These are phyloP conservation scores for Emergomyces orientalis DNA, from an alignment of 2,329 filamentous ascomycete genomes.

Conservation along the genomic window DNA sequence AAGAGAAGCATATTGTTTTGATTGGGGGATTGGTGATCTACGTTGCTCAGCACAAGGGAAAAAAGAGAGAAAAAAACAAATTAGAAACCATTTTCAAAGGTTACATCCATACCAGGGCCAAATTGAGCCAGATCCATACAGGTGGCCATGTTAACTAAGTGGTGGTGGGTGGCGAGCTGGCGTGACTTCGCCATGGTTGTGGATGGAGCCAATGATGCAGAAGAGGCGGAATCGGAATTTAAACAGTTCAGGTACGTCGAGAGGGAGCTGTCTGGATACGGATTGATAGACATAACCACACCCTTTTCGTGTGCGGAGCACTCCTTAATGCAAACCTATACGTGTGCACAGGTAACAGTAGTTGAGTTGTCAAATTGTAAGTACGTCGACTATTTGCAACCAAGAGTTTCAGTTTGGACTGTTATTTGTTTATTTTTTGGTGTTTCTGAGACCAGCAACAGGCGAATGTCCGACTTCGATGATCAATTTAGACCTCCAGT, in stretches of 20 bases:
- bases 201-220: neutral
- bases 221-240: neutral
- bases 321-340: neutral
- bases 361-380: neutral
- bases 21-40: neutral
- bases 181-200: neutral
- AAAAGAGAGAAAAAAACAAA: neutral
- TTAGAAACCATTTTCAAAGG: neutral
- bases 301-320: neutral
- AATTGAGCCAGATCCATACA: neutral
- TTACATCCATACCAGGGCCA: neutral
- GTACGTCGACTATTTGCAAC: neutral
- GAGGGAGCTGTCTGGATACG: neutral
- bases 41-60: no score
- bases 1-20: neutral
- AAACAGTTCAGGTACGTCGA: neutral
- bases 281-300: neutral
- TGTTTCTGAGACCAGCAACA: neutral
- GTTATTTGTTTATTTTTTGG: conserved; percentile 4
- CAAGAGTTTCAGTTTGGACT: conserved; percentile 4
- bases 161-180: neutral
- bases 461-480: neutral
- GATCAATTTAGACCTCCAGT: neutral
- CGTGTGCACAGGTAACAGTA: neutral
- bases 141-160: neutral